A percentile compares a stretch with the other conserved stretches of the same genome.
phyloP scores from a whole-genome alignment of 495 filamentous ascomycete species.

The Lasiosphaeria hispida region DNA sequence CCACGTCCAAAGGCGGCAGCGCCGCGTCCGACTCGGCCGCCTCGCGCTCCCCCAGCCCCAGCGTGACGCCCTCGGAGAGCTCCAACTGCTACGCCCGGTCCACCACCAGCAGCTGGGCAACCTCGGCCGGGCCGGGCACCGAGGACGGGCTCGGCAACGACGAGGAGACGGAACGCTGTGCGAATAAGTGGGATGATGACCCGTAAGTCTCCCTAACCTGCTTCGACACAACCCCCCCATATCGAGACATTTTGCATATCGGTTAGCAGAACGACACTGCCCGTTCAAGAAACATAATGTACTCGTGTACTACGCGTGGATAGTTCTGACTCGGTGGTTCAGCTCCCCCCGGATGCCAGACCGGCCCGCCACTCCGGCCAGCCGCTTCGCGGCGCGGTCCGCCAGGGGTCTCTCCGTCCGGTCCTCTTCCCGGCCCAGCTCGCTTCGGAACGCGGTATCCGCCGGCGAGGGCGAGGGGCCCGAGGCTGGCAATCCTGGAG shows the following conservation, averaged over 20 bases:
- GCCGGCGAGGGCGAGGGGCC: slow-evolving; percentile 11
- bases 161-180: slow-evolving; percentile 17
- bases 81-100: slow-evolving; percentile 22
- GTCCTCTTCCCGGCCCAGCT: slow-evolving; percentile 19
- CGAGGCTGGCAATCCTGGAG: background rate
- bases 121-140: slow-evolving; percentile 17
- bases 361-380: slow-evolving; percentile 15
- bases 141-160: slow-evolving; percentile 20
- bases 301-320: background rate
- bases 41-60: slow-evolving; percentile 23
- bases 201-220: slow-evolving; percentile 9
- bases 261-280: no score
- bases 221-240: no score
- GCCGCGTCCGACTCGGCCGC: slow-evolving; percentile 13
- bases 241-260: no score
- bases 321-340: background rate
- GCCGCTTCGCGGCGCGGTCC: slow-evolving; percentile 5
- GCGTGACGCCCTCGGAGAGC: slow-evolving; percentile 17
- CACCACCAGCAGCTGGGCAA: slow-evolving; percentile 24
- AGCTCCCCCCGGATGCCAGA: slow-evolving; percentile 9
- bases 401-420: slow-evolving; percentile 7
- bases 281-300: no score
- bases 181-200: slow-evolving; percentile 23
- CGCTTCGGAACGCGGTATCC: slow-evolving; percentile 17
- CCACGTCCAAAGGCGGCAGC: background rate